A percentile compares a stretch with the other conserved stretches of the same genome.
Evolutionary conservation across 441 rosid species (phyloP).

Genomic region (Adansonia rubrostipa): DNA sequence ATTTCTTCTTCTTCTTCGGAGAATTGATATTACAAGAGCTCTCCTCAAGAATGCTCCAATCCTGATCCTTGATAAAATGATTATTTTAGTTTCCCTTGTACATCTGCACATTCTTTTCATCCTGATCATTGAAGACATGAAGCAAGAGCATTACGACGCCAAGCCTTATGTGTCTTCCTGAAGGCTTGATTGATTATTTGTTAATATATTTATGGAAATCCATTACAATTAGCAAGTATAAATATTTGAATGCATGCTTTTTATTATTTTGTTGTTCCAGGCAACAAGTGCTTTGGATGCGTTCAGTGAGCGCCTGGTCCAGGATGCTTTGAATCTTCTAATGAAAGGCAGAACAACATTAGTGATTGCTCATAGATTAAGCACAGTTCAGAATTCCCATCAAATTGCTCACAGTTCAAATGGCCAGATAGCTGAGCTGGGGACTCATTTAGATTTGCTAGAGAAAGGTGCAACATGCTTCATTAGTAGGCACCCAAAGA

Average conservation of each 20-base stretch:
- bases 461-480: constrained; percentile 79
- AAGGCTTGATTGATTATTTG: background rate
- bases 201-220: background rate
- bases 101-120: background rate
- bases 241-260: background rate
- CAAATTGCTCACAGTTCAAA: constrained; percentile 81
- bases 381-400: constrained; percentile 91
- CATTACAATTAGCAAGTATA: background rate
- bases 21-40: constrained; percentile 90
- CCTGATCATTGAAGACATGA: background rate
- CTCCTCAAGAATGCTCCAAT: constrained; percentile 84
- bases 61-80: constrained; percentile 86
- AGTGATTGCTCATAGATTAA: constrained; percentile 92
- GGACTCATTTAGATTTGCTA: constrained; percentile 77
- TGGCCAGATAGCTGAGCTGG: constrained; percentile 79
- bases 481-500: constrained; percentile 83
- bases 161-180: background rate
- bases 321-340: constrained; percentile 78
- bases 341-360: constrained; percentile 88
- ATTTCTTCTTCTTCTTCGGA: constrained; percentile 46
- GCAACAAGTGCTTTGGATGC: constrained; percentile 96
- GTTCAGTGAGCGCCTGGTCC: constrained; percentile 81
- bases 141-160: background rate
- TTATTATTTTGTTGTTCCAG: constrained; percentile 40
- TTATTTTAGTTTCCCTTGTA: constrained; percentile 19